Evolutionary conservation across 2,329 filamentous ascomycete genomes (phyloP).

Genomic region (Aspergillus sp.): DNA sequence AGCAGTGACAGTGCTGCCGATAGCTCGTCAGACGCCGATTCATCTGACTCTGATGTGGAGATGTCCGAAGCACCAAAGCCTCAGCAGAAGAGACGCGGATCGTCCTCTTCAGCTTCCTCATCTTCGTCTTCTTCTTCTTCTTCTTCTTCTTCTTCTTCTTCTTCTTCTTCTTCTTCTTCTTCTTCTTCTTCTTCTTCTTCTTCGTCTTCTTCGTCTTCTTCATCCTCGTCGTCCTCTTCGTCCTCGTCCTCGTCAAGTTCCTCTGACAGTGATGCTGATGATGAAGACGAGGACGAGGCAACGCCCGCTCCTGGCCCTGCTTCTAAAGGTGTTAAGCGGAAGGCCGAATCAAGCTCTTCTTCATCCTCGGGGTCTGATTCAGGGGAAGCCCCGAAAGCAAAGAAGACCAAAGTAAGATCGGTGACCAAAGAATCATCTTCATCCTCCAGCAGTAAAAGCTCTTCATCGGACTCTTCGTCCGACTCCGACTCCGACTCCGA

Average conservation of each 20-base stretch:
- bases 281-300: conserved; percentile 55
- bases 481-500: conserved; percentile 36
- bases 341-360: conserved; percentile 50
- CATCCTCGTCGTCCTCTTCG: conserved; percentile 29
- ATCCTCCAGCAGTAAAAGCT: conserved; percentile 35
- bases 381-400: conserved; percentile 49
- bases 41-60: conserved; percentile 44
- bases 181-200: conserved; percentile 30
- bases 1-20: conserved; percentile 22
- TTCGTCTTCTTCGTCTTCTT: conserved; percentile 31
- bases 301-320: conserved; percentile 33
- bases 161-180: conserved; percentile 32
- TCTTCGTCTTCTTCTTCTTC: conserved; percentile 37
- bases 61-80: conserved; percentile 42
- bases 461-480: conserved; percentile 21
- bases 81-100: conserved; percentile 31
- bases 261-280: conserved; percentile 53
- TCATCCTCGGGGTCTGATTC: conserved; percentile 37
- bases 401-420: conserved; percentile 51
- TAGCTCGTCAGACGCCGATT: conserved; percentile 32
- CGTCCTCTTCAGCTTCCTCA: conserved; percentile 35
- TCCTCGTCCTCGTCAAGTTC: conserved; percentile 34
- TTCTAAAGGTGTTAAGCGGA: conserved; percentile 56
- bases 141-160: conserved; percentile 28
- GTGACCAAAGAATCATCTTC: conserved; percentile 26